phyloP scores from a whole-genome alignment of 225 moss, liverwort and hornwort species.

The Marchantia paleacea region DNA sequence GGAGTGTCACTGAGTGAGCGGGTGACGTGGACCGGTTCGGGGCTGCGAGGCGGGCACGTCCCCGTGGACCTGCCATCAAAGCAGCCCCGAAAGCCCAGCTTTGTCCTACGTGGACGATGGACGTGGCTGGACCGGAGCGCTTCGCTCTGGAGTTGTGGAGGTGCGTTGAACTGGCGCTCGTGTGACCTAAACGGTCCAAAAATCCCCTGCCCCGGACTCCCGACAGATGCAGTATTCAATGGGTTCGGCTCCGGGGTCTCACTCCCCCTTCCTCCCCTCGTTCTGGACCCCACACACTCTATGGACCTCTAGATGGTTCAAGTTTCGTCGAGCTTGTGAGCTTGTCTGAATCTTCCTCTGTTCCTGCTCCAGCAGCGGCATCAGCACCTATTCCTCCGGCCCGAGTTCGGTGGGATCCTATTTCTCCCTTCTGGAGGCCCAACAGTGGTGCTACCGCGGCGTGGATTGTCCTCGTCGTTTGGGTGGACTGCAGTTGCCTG shows the following conservation, averaged over 20 bases:
- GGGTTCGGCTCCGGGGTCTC: background rate
- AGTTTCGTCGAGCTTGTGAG: background rate
- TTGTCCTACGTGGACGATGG: slow-evolving; percentile 12
- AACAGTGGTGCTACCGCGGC: background rate
- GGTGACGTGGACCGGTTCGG: background rate
- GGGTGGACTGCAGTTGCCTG: too few relatives aligned
- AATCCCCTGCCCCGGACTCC: background rate
- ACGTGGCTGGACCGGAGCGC: slow-evolving; percentile 6
- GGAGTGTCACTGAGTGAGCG: too few relatives aligned
- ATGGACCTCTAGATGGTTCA: background rate
- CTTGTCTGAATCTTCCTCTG: background rate
- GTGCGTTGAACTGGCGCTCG: background rate
- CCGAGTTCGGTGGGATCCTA: background rate
- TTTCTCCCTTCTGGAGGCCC: background rate
- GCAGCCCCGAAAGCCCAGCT: background rate
- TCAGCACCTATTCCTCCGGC: background rate
- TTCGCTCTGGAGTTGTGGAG: background rate
- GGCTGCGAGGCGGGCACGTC: slow-evolving; percentile 15
- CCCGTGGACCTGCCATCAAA: background rate
- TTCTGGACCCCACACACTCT: background rate
- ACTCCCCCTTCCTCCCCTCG: too few relatives aligned
- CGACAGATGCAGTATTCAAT: background rate
- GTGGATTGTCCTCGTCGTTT: too few relatives aligned
- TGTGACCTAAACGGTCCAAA: background rate
- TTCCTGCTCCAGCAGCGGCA: background rate